These are phyloP conservation scores for Edaphochlamys debaryana DNA, from an alignment of 139 green algal species.

Conservation along the genomic window DNA sequence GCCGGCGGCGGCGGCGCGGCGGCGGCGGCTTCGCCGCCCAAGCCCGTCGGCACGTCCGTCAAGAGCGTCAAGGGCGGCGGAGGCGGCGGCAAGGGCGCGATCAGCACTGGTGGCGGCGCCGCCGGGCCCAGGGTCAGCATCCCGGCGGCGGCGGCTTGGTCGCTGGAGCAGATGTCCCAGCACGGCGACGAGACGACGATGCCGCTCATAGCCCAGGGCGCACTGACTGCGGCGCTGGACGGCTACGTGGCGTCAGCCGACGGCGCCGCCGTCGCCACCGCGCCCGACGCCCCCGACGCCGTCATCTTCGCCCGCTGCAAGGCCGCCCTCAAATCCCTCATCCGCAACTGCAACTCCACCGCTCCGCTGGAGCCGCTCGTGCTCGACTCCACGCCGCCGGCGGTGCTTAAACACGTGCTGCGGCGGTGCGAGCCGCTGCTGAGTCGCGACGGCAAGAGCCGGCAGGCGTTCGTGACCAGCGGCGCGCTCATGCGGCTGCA, in stretches of 20 bases:
- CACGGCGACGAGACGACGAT: slow-evolving; percentile 49
- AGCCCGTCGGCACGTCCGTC: background rate
- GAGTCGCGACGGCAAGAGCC: slow-evolving; percentile 26
- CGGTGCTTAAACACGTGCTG: slow-evolving; percentile 58
- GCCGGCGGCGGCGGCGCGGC: background rate
- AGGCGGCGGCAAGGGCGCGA: background rate
- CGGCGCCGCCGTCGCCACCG: background rate
- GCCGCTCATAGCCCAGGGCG: slow-evolving; percentile 47
- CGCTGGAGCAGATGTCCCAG: slow-evolving; percentile 55
- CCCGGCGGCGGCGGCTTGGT: slow-evolving; percentile 47
- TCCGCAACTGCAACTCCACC: slow-evolving; percentile 46
- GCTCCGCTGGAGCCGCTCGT: slow-evolving; percentile 48
- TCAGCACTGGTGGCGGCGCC: background rate
- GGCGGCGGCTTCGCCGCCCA: background rate
- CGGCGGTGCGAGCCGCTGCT: slow-evolving; percentile 32
- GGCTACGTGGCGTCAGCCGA: slow-evolving; percentile 10
- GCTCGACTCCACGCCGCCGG: slow-evolving; percentile 23
- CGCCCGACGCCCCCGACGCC: background rate
- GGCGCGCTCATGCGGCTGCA: slow-evolving; percentile 60
- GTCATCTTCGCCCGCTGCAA: slow-evolving; percentile 25
- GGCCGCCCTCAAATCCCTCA: slow-evolving; percentile 49
- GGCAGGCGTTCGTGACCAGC: slow-evolving; percentile 59
- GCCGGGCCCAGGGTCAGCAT: background rate
- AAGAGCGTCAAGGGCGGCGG: background rate
- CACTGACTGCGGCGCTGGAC: slow-evolving; percentile 40